Conservation (phyloP, 352 stramenopile species). For the Pythium dissotocum region DNA sequence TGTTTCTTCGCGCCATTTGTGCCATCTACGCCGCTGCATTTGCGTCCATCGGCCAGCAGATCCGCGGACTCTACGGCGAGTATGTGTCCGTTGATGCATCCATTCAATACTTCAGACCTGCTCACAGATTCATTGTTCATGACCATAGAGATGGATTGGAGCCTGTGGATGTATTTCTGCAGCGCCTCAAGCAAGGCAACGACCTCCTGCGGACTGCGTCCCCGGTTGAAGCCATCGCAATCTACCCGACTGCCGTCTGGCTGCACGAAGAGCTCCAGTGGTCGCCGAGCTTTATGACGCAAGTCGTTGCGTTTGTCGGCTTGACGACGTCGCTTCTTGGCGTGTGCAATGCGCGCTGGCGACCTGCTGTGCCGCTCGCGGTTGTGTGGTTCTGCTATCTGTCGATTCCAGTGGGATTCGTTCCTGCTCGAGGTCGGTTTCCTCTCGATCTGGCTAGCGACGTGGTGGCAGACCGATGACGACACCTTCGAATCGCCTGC, state of each 20-base stretch:
- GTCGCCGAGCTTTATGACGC: slow-evolving; percentile 49
- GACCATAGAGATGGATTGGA: slow-evolving; percentile 49
- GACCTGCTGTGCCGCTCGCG: slow-evolving; percentile 34
- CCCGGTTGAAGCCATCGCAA: slow-evolving; percentile 23
- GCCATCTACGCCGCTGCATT: slow-evolving; percentile 64
- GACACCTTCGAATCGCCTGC: slow-evolving; percentile 35
- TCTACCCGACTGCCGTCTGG: slow-evolving; percentile 60
- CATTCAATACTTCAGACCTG: slow-evolving; percentile 13
- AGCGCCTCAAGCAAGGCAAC: slow-evolving; percentile 31
- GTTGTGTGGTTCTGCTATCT: slow-evolving; percentile 72
- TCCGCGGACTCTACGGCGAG: slow-evolving; percentile 74
- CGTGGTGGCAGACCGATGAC: slow-evolving; percentile 32
- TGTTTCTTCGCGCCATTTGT: slow-evolving; percentile 49
- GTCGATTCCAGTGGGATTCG: slow-evolving; percentile 93
- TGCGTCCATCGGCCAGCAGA: slow-evolving; percentile 79
- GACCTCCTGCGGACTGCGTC: slow-evolving; percentile 15
- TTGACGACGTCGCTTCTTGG: slow-evolving; percentile 35
- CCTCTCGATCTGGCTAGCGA: slow-evolving; percentile 53
- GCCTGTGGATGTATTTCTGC: slow-evolving; percentile 55
- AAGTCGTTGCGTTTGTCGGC: slow-evolving; percentile 45
- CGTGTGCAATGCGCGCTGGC: slow-evolving; percentile 31
- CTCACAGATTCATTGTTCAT: not conserved
- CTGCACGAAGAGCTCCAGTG: slow-evolving; percentile 47
- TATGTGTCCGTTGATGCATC: slow-evolving; percentile 36
- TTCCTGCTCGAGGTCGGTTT: slow-evolving; percentile 87